Base-by-base conservation (phyloP, 2,329 filamentous ascomycete genomes). In the Leptographium flavum region DNA sequence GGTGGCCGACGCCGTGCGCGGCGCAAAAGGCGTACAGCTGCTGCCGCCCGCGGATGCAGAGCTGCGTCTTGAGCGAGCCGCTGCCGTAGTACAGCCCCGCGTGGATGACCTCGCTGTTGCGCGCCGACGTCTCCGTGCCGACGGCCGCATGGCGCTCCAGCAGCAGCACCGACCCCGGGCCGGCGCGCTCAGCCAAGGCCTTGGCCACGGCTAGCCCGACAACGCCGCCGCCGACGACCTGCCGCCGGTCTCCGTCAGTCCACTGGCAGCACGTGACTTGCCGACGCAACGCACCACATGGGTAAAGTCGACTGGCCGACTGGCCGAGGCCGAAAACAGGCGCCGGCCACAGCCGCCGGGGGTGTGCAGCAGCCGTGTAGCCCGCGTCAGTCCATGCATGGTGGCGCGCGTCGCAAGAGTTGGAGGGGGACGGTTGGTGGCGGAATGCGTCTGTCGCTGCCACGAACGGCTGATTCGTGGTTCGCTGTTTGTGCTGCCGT, bases 51-150 rank as follows among this genome's bases (percentile, higher is more conserved):
- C 69, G 67, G 51, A 95, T 70, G 64, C 92, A 98, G 13, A 98
- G 75, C 15, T 66, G 65, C 1, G 88, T 87, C 65, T 98, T 98
- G 44, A 95, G 75, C 1, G 79, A 81, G 35, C 66, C 63, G 6
- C 70, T 59, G 15, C 83, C 85, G 63, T 95, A 95, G 71, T 95
- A 96, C 51, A 96, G 73, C 14, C 92, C 92, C 1, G 86, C 92
- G 61, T 98, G 92, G 55, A 98, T 93, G 45, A 96, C 90, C 73
- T 96, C 88, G 57, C 83, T 90, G 67, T 94, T 95, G 53, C 88
- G 80, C 52, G 83, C 85, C 50, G 83, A 88, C 1, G 87, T 94
- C 66, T 95, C 88, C 25, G 79, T 90, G 42, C 88, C 88, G 23
- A 84, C 71, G 42, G 73, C 70, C 21, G 69, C 63, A 67, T 94